phyloP scores from a whole-genome alignment of 2,329 filamentous ascomycete species.

The Beauveria caledonica region DNA sequence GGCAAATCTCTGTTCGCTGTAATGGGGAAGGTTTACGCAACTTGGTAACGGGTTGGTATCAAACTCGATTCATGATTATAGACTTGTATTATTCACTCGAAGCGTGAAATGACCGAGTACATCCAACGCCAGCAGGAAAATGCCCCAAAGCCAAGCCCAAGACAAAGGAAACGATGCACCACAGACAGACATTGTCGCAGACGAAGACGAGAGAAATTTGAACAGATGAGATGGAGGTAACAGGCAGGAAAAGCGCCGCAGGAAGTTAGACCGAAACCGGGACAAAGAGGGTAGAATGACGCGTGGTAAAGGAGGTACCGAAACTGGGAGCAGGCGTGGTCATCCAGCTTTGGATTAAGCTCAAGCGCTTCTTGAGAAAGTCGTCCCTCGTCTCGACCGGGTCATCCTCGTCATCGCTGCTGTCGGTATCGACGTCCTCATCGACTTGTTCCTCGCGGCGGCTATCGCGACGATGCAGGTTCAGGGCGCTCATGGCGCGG shows the following conservation, averaged over 20 bases:
- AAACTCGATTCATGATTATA: not conserved
- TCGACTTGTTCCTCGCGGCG: not conserved
- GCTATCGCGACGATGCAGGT: not conserved
- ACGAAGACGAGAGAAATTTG: not conserved
- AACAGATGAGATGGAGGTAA: not conserved
- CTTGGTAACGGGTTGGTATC: not conserved
- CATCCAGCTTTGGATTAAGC: not conserved
- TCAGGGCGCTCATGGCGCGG: not conserved
- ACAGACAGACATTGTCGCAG: not conserved
- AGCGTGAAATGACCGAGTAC: not conserved
- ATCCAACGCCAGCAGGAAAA: not conserved
- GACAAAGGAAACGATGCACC: not conserved
- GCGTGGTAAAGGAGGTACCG: not conserved
- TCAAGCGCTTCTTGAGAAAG: not conserved
- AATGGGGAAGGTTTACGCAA: not conserved
- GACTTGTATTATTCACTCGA: not conserved
- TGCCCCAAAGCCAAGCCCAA: not conserved
- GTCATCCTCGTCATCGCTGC: not conserved
- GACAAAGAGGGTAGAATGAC: not conserved
- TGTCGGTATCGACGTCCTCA: not conserved
- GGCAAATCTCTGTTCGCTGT: not conserved
- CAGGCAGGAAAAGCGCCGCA: too few species aligned
- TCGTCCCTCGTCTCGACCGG: not conserved
- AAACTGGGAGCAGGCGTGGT: not conserved
- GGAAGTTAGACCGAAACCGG: not conserved